phyloP scores from a whole-genome alignment of 2,329 filamentous ascomycete species.

The Xylariaceae sp. region DNA sequence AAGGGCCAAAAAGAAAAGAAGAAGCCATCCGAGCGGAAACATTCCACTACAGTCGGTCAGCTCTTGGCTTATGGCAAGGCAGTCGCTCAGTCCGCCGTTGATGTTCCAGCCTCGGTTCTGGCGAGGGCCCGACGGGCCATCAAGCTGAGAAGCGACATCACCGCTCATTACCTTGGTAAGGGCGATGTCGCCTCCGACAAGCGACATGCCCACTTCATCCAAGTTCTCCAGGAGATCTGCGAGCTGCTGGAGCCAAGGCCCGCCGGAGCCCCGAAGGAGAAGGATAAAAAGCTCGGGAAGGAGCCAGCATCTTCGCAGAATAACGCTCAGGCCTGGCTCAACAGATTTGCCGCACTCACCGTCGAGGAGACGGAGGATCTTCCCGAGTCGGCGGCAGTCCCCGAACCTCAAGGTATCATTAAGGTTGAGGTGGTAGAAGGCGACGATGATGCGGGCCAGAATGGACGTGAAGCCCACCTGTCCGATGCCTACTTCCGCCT shows the following conservation, averaged over 20 bases:
- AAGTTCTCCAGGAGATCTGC: conserved; percentile 18
- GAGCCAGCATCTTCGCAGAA: no score
- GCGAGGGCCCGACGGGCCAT: no score
- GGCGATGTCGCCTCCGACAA: conserved; percentile 14
- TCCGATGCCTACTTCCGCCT: conserved; percentile 17
- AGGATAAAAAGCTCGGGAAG: no score
- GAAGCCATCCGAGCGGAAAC: no score
- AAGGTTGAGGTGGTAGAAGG: conserved; percentile 14
- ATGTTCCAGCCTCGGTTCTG: no score
- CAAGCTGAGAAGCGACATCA: conserved; percentile 22
- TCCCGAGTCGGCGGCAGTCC: conserved; percentile 3
- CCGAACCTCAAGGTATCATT: conserved; percentile 11
- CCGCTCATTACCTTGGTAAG: conserved; percentile 20
- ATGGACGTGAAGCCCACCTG: conserved; percentile 10
- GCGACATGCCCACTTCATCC: conserved; percentile 20
- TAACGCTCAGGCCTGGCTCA: conserved; percentile 10
- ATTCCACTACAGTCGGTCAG: no score
- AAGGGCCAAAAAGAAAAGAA: no score
- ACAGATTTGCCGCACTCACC: conserved; percentile 21
- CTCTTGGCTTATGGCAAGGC: no score
- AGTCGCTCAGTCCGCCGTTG: no score
- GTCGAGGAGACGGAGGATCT: conserved; percentile 16
- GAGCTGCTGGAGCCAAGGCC: conserved; percentile 13
- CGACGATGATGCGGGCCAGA: no score
- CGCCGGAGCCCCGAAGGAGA: conserved; percentile 7